These are phyloP conservation scores for Eutrema japonicum DNA, from an alignment of 345 rosid genomes.

Conservation along the genomic window DNA sequence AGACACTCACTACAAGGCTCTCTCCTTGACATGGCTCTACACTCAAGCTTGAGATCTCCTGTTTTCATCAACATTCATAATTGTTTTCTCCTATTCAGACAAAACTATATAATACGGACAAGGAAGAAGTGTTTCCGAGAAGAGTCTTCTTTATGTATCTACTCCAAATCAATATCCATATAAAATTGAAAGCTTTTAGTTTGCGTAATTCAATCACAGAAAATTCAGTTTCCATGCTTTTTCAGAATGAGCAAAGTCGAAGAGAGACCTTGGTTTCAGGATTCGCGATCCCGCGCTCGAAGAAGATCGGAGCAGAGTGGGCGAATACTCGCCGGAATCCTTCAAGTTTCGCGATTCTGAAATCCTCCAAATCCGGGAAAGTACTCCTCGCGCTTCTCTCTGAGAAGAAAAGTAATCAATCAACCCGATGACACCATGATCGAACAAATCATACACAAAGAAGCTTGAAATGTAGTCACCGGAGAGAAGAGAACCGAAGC, in stretches of 20 bases:
- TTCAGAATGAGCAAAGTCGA: neutral
- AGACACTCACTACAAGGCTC: constrained; percentile 76
- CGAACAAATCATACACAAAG: neutral
- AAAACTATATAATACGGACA: no score
- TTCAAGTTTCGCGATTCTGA: constrained; percentile 73
- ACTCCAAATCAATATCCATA: neutral
- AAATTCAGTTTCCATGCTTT: neutral
- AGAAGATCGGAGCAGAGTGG: constrained; percentile 85
- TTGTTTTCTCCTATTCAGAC: neutral
- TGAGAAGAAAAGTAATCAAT: constrained; percentile 26
- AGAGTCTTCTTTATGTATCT: neutral
- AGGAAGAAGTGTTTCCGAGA: neutral
- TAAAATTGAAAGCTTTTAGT: no score
- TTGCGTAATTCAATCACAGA: neutral
- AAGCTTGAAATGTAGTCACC: constrained; percentile 46
- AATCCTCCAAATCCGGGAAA: constrained; percentile 76
- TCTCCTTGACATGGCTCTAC: constrained; percentile 81
- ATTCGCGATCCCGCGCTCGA: constrained; percentile 91
- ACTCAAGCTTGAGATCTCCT: constrained; percentile 92
- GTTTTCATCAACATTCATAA: constrained; percentile 40
- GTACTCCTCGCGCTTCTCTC: constrained; percentile 92
- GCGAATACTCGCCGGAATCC: constrained; percentile 90
- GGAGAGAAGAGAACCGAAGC: constrained; percentile 97
- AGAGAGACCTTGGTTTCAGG: constrained; percentile 72
- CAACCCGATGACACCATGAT: constrained; percentile 1